phyloP scores from a whole-genome alignment of 495 filamentous ascomycete genomes.

The Clohesyomyces aquaticus region DNA sequence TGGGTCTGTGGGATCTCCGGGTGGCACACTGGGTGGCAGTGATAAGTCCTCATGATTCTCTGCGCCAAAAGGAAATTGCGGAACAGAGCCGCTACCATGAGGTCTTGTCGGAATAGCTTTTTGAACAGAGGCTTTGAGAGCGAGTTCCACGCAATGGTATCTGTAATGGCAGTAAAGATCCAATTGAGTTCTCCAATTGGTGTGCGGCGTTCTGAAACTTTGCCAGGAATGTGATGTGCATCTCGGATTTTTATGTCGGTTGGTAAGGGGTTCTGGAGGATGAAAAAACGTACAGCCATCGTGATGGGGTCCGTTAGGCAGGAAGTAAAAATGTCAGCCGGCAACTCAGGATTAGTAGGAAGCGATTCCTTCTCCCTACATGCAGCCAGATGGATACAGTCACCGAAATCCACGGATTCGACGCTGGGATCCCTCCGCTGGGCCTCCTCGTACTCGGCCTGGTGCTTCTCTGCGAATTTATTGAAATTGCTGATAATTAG shows the following conservation, averaged over 20 bases:
- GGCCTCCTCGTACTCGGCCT: constrained; percentile 76
- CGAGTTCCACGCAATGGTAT: constrained; percentile 98
- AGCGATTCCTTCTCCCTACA: constrained; percentile 87
- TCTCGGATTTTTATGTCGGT: constrained; percentile 75
- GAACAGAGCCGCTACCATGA: constrained; percentile 99
- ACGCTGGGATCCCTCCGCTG: constrained; percentile 73
- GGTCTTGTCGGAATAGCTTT: constrained; percentile 93
- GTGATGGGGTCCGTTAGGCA: constrained; percentile 97
- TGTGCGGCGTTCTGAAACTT: constrained; percentile 88
- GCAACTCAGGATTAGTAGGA: constrained; percentile 93
- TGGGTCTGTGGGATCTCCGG: constrained; percentile 89
- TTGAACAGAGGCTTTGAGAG: constrained; percentile 87
- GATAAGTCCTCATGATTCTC: constrained; percentile 92
- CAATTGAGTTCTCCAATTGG: constrained; percentile 96
- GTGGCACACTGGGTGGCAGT: constrained; percentile 88
- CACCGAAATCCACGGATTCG: constrained; percentile 67
- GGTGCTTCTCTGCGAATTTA: constrained; percentile 90
- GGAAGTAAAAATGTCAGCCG: constrained; percentile 93
- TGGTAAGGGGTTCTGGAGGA: constrained; percentile 86
- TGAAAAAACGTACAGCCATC: constrained; percentile 92
- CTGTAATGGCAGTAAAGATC: constrained; percentile 99
- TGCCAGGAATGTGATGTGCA: constrained; percentile 78
- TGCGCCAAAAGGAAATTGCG: constrained; percentile 94
- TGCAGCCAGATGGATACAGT: constrained; percentile 91
- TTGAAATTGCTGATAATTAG: constrained; percentile 95